These are phyloP conservation scores for Fusarium stilboides DNA, from an alignment of 2,329 filamentous ascomycete genomes.

Conservation along the genomic window DNA sequence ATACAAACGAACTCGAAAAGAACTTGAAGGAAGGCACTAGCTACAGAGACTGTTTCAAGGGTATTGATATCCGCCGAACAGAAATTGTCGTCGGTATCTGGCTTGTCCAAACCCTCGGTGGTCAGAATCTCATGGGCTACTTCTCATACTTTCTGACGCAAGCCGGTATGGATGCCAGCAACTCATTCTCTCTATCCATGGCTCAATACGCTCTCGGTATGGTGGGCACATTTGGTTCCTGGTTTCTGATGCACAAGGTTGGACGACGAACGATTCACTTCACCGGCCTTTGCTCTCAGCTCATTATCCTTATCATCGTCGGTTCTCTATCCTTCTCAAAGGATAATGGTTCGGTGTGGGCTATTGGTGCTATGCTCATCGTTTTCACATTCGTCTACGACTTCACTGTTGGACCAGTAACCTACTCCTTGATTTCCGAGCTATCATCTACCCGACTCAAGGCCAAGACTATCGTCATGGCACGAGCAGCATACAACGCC, in stretches of 20 bases:
- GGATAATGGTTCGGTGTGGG: conserved; percentile 57
- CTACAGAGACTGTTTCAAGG: conserved; percentile 68
- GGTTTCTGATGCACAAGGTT: conserved; percentile 64
- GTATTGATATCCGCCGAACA: conserved; percentile 66
- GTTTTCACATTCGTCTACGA: conserved; percentile 69
- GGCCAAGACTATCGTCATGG: conserved; percentile 69
- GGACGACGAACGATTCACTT: conserved; percentile 68
- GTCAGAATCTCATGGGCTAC: conserved; percentile 66
- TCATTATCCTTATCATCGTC: conserved; percentile 59
- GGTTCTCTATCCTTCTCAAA: conserved; percentile 57
- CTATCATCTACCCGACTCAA: conserved; percentile 68
- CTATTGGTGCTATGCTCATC: conserved; percentile 64
- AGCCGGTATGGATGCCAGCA: conserved; percentile 61
- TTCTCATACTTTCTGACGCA: conserved; percentile 63
- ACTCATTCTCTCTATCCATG: conserved; percentile 63
- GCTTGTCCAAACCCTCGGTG: conserved; percentile 65
- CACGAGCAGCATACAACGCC: conserved; percentile 60
- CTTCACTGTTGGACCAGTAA: conserved; percentile 68
- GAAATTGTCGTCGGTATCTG: conserved; percentile 67
- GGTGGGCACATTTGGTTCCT: conserved; percentile 66
- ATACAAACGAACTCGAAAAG: conserved; percentile 67
- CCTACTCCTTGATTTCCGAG: conserved; percentile 68
- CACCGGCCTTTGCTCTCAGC: conserved; percentile 60
- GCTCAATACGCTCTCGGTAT: conserved; percentile 66
- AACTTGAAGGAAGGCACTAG: conserved; percentile 58